These are phyloP conservation scores for Sphagnum magellanicum DNA, from an alignment of 228 moss, liverwort and hornwort species.

Conservation along the genomic window DNA sequence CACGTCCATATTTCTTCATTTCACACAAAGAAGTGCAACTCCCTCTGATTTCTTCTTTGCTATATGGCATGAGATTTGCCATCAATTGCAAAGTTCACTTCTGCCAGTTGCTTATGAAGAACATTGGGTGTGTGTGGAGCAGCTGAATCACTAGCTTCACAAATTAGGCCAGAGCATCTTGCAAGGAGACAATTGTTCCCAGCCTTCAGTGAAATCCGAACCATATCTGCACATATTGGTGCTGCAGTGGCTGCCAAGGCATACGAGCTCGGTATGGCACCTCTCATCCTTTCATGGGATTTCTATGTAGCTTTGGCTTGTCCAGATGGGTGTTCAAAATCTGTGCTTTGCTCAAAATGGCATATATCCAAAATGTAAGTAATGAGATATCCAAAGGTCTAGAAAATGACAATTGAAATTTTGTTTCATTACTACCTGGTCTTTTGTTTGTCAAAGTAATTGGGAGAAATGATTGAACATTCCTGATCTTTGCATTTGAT, in stretches of 20 bases:
- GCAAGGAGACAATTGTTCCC: slow-evolving; percentile 29
- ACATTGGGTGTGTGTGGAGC: not conserved
- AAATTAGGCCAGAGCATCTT: slow-evolving; percentile 24
- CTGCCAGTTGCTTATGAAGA: no score
- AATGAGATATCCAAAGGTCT: not conserved
- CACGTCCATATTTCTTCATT: slow-evolving; percentile 14
- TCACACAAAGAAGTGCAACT: not conserved
- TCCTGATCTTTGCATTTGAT: no score
- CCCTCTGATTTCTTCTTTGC: no score
- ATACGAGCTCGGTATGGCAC: slow-evolving; percentile 24
- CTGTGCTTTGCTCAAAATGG: not conserved
- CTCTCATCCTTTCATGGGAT: not conserved
- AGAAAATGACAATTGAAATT: not conserved
- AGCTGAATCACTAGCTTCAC: slow-evolving; percentile 27
- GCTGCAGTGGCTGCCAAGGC: slow-evolving; percentile 26
- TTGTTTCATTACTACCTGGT: not conserved
- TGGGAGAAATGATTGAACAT: not conserved
- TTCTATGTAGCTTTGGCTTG: not conserved
- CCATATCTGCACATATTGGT: slow-evolving; percentile 32
- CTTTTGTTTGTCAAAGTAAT: not conserved
- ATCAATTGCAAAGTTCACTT: no score
- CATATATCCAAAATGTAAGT: not conserved
- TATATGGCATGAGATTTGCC: no score
- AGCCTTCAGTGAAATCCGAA: slow-evolving; percentile 27
- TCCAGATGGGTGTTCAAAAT: not conserved